phyloP scores from a whole-genome alignment of 352 stramenopile species.

The Phytopythium oedochilum region DNA sequence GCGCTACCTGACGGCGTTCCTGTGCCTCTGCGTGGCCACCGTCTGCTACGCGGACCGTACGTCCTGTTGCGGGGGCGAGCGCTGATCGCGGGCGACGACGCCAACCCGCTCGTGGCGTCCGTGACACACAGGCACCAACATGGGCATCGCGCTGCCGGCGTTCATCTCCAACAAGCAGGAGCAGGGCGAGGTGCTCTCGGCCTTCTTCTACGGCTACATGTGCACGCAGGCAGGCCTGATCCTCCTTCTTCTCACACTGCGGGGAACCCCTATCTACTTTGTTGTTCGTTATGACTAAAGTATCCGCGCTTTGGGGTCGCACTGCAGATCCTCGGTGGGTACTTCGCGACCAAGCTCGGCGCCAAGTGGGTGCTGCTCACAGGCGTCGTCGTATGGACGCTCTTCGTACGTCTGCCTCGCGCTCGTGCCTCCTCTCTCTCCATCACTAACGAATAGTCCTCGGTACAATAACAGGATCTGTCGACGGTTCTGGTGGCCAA shows the following conservation, averaged over 20 bases:
- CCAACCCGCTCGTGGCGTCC: too few species aligned
- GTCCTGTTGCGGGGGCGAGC: too few species aligned
- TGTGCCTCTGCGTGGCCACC: conserved; percentile 72
- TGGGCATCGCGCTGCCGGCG: conserved; percentile 75
- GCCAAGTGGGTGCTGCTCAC: conserved; percentile 70
- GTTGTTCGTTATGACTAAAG: too few species aligned
- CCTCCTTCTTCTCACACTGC: background rate
- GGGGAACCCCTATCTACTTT: too few species aligned
- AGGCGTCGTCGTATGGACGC: conserved; percentile 78
- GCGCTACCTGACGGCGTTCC: conserved; percentile 65
- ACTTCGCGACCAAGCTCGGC: conserved; percentile 59
- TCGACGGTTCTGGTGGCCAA: conserved; percentile 64
- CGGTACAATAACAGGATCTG: conserved; percentile 31
- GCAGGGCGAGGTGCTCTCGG: conserved; percentile 76
- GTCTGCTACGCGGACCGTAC: conserved; percentile 86
- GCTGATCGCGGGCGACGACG: too few species aligned
- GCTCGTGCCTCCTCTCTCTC: background rate
- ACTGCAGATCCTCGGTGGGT: conserved; percentile 72
- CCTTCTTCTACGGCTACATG: conserved; percentile 89
- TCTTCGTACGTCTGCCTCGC: conserved; percentile 42
- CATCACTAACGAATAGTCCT: background rate
- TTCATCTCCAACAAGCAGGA: conserved; percentile 73
- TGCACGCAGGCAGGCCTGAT: conserved; percentile 60
- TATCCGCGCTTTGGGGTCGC: too few species aligned
- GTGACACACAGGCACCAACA: conserved; percentile 87